Evolutionary conservation across 371 early-diverging fungal genomes (phyloP).

Genomic region (Fennellomyces sp.): DNA sequence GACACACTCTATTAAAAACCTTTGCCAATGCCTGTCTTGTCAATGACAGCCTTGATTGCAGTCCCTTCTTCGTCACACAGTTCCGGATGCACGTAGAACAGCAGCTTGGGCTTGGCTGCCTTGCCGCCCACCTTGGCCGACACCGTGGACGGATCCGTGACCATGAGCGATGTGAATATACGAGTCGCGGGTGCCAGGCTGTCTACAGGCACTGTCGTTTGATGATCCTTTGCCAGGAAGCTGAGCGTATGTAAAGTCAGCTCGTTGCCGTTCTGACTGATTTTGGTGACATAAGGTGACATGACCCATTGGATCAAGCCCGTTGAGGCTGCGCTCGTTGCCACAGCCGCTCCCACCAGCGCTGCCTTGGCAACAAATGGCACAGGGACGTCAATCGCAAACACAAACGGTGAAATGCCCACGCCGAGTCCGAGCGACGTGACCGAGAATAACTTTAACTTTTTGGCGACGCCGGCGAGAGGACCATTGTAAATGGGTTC

Average conservation of each 20-base stretch:
- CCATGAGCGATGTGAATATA: conserved; percentile 58
- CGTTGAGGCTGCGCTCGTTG: conserved; percentile 65
- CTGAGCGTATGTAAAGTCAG: conserved; percentile 37
- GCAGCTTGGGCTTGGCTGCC: conserved; percentile 45
- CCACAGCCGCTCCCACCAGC: conserved; percentile 62
- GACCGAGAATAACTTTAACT: conserved; percentile 64
- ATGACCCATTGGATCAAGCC: conserved; percentile 66
- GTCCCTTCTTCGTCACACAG: conserved; percentile 46
- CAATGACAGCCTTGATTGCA: conserved; percentile 39
- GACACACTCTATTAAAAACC: conserved; percentile 30
- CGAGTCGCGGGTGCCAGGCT: conserved; percentile 58
- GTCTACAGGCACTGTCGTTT: conserved; percentile 54
- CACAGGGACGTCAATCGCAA: conserved; percentile 62
- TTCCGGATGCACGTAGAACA: conserved; percentile 63
- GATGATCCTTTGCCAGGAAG: conserved; percentile 43
- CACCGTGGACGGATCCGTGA: conserved; percentile 42
- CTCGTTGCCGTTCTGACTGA: conserved; percentile 37
- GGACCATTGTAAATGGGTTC: conserved; percentile 56
- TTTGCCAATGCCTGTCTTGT: conserved; percentile 47
- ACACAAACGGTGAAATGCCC: conserved; percentile 64
- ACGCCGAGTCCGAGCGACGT: conserved; percentile 59
- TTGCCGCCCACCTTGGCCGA: conserved; percentile 35
- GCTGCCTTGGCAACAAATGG: conserved; percentile 60
- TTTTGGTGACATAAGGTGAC: conserved; percentile 66
- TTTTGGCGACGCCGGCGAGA: conserved; percentile 58